phyloP scores from a whole-genome alignment of 768 basidiomycete genomes.

The Russula vinacea region DNA sequence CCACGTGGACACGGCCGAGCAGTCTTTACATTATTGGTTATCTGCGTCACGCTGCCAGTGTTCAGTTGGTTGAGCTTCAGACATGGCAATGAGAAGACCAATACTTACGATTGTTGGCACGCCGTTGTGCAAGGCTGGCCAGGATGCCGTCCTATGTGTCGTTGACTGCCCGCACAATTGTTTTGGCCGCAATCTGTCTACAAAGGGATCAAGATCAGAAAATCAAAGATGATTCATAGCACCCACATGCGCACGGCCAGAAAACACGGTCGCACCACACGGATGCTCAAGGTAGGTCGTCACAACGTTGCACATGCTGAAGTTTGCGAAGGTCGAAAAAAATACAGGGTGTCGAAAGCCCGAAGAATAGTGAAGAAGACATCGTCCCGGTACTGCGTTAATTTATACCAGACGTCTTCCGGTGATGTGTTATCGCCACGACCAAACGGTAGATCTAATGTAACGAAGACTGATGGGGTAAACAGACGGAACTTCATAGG shows the following conservation, averaged over 20 bases:
- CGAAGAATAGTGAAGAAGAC: neutral
- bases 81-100: neutral
- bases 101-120: conserved; percentile 21
- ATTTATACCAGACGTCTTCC: conserved; percentile 13
- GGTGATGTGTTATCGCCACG: neutral
- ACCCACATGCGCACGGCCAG: conserved; percentile 21
- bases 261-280: conserved; percentile 18
- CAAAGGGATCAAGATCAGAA: neutral
- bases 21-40: conserved; percentile 16
- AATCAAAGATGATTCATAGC: neutral
- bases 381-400: neutral
- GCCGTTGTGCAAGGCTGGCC: conserved; percentile 17
- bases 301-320: conserved; percentile 20
- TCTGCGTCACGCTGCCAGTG: conserved; percentile 3
- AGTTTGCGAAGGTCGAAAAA: neutral
- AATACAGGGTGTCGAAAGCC: neutral
- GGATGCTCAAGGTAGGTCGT: conserved; percentile 21
- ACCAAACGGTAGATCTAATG: neutral
- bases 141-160: conserved; percentile 15
- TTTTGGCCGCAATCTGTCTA: conserved; percentile 24
- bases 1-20: conserved; percentile 19
- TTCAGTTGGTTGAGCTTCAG: neutral
- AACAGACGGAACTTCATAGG: neutral
- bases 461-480: neutral
- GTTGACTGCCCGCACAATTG: conserved; percentile 18